Conservation (phyloP, 2,329 filamentous ascomycete genomes). For the Phyllosticta capitalensis region DNA sequence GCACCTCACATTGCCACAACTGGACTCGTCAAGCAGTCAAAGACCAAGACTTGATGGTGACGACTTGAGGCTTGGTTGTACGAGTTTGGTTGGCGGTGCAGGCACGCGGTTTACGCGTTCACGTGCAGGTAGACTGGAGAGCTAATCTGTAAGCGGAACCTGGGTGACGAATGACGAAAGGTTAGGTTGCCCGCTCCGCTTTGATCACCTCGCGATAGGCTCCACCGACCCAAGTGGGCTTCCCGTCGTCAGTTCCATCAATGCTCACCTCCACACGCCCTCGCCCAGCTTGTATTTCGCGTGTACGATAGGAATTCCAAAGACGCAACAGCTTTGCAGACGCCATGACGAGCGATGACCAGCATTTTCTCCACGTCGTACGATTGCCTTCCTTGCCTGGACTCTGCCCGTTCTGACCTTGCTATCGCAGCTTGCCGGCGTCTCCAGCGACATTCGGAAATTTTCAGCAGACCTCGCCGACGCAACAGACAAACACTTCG, state of each 20-base stretch:
- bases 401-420: neutral
- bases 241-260: no score
- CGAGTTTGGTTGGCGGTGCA: neutral
- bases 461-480: slow-evolving; percentile 68
- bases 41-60: neutral
- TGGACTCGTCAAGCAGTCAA: neutral
- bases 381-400: slow-evolving; percentile 25
- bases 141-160: neutral
- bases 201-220: neutral
- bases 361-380: slow-evolving; percentile 69
- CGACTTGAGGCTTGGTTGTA: neutral
- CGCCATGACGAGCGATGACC: slow-evolving; percentile 66
- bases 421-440: slow-evolving; percentile 41
- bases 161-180: neutral
- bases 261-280: neutral
- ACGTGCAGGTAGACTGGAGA: neutral
- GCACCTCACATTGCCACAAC: neutral
- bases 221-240: no score
- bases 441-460: slow-evolving; percentile 56
- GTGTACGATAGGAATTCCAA: neutral
- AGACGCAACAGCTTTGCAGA: neutral
- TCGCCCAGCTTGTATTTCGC: neutral
- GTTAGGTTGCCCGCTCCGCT: neutral
- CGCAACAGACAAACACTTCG: slow-evolving; percentile 71
- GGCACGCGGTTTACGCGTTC: neutral